Evolutionary conservation across 805 yeast species (phyloP).

Genomic region (Groenewaldozyma tartarivorans): DNA sequence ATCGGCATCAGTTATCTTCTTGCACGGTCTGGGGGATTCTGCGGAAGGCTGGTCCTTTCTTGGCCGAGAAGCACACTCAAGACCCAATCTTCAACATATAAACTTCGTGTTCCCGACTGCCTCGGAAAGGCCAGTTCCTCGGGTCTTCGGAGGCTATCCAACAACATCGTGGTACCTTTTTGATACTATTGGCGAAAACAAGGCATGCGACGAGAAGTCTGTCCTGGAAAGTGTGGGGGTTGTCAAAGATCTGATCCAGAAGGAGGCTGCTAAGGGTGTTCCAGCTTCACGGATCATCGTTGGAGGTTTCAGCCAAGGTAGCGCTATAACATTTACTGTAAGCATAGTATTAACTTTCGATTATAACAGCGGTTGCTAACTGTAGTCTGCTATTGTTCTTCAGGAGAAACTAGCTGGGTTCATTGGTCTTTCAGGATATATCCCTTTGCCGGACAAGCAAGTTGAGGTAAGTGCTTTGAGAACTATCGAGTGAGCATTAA

Average conservation of each 20-base stretch:
- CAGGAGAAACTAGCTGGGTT: slow-evolving; percentile 64
- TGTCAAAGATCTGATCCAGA: slow-evolving; percentile 23
- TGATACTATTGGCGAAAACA: slow-evolving; percentile 28
- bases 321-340: slow-evolving; percentile 51
- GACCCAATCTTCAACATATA: slow-evolving; percentile 40
- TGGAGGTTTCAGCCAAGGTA: slow-evolving; percentile 97
- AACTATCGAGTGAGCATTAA: background rate
- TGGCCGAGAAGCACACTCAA: slow-evolving; percentile 44
- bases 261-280: slow-evolving; percentile 25
- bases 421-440: slow-evolving; percentile 68
- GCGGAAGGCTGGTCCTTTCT: slow-evolving; percentile 86
- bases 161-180: slow-evolving; percentile 79
- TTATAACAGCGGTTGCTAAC: too few species aligned
- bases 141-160: slow-evolving; percentile 16
- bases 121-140: slow-evolving; percentile 60
- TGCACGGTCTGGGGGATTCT: slow-evolving; percentile 89
- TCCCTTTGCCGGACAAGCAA: slow-evolving; percentile 26
- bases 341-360: too few species aligned
- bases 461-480: slow-evolving; percentile 13
- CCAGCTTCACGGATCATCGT: slow-evolving; percentile 51
- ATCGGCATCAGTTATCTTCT: slow-evolving; percentile 58
- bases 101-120: slow-evolving; percentile 90
- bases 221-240: slow-evolving; percentile 24
- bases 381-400: slow-evolving; percentile 16
- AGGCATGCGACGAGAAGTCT: slow-evolving; percentile 31